phyloP scores from a whole-genome alignment of 2,329 filamentous ascomycete genomes.

The Colletotrichum neosansevieriae region DNA sequence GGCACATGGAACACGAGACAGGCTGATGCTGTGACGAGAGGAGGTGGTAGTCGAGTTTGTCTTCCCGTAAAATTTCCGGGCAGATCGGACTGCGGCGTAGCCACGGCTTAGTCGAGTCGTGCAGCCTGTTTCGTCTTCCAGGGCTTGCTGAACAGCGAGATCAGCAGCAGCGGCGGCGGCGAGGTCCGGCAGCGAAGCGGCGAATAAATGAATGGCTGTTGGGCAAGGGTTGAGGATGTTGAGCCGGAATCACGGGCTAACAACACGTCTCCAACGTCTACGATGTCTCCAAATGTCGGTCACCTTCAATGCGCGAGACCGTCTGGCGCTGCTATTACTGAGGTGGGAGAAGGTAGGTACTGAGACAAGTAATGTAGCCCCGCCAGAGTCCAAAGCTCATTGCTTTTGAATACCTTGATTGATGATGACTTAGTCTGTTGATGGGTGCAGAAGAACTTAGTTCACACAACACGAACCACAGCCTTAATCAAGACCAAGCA shows the following conservation, averaged over 20 bases:
- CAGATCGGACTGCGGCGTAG: constrained; percentile 16
- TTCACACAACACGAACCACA: neutral
- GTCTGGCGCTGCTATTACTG: neutral
- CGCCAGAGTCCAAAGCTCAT: too few relatives aligned
- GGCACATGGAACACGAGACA: constrained; percentile 13
- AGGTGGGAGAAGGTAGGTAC: neutral
- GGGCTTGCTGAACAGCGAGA: neutral
- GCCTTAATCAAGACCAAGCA: neutral
- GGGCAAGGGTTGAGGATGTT: constrained; percentile 21
- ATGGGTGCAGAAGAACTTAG: too few relatives aligned
- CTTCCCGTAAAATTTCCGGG: constrained; percentile 14
- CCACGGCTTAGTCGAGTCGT: constrained; percentile 24
- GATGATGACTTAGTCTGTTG: too few relatives aligned
- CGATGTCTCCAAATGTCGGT: constrained; percentile 2
- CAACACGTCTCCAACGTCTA: neutral
- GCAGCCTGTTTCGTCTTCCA: constrained; percentile 22
- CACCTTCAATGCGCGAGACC: neutral
- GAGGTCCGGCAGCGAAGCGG: constrained; percentile 29
- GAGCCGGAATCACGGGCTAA: constrained; percentile 20
- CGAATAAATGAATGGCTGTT: neutral
- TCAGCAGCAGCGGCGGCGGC: neutral
- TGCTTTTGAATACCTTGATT: too few relatives aligned
- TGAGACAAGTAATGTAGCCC: too few relatives aligned
- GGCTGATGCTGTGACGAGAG: constrained; percentile 15
- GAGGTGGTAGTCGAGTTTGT: constrained; percentile 4